Conservation (phyloP, 768 basidiomycete genomes). For the Mycena pura region DNA sequence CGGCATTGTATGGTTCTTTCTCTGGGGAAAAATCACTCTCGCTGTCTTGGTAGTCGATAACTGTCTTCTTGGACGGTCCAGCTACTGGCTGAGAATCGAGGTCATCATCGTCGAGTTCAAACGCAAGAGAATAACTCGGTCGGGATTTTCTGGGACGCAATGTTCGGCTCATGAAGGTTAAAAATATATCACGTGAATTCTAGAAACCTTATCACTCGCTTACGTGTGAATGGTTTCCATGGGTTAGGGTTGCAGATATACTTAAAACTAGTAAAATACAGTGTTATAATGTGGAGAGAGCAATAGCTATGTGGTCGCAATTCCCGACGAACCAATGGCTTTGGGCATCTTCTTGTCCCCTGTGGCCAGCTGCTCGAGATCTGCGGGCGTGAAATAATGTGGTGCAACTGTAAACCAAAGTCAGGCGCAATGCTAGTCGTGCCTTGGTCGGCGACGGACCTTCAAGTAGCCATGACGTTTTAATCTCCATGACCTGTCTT, state of each 20-base stretch:
- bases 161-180: slow-evolving; percentile 54
- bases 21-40: slow-evolving; percentile 65
- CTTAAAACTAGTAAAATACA: slow-evolving; percentile 1
- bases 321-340: slow-evolving; percentile 50
- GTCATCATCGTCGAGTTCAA: slow-evolving; percentile 42
- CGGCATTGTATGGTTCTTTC: slow-evolving; percentile 38
- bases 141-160: slow-evolving; percentile 62
- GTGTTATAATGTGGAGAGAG: background rate
- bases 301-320: background rate
- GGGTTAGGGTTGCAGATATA: too few relatives aligned
- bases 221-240: too few relatives aligned
- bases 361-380: slow-evolving; percentile 77
- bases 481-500: slow-evolving; percentile 98
- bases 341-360: slow-evolving; percentile 98
- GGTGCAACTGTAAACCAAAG: slow-evolving; percentile 73
- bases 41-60: slow-evolving; percentile 44
- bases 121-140: slow-evolving; percentile 54
- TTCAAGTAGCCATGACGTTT: slow-evolving; percentile 92
- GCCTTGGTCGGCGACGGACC: slow-evolving; percentile 51
- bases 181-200: too few relatives aligned
- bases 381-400: slow-evolving; percentile 92
- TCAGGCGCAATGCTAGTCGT: background rate
- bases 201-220: too few relatives aligned
- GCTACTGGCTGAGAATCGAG: slow-evolving; percentile 32
- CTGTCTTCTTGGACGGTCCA: slow-evolving; percentile 45